phyloP scores from a whole-genome alignment of 2,329 filamentous ascomycete species.

The Thermothelomyces thermophilus region DNA sequence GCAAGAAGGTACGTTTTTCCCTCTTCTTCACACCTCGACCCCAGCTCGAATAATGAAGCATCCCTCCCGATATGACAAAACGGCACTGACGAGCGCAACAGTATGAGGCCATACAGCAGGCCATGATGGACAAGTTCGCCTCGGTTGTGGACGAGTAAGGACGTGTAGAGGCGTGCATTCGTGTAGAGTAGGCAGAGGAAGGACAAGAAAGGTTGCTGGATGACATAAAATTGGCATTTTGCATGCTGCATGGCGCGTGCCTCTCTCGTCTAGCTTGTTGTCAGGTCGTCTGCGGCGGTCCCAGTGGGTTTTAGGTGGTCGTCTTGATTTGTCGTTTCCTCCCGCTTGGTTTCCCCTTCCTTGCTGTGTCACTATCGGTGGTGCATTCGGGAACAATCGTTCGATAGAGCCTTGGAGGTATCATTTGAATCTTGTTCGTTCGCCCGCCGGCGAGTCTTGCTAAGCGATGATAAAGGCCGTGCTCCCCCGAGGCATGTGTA shows the following conservation, averaged over 20 bases:
- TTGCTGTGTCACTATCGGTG: neutral
- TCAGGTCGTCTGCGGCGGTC: neutral
- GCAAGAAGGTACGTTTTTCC: slow-evolving; percentile 66
- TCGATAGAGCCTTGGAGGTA: neutral
- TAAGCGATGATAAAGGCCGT: no score
- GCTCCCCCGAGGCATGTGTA: no score
- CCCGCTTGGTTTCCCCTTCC: neutral
- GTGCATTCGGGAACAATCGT: neutral
- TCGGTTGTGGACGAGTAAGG: slow-evolving; percentile 86
- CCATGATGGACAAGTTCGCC: slow-evolving; percentile 96
- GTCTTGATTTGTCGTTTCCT: neutral
- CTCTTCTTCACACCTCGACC: neutral
- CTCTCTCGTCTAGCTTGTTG: neutral
- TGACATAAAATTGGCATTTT: neutral
- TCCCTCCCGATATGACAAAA: no score
- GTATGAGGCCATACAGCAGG: slow-evolving; percentile 88
- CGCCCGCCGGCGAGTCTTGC: neutral
- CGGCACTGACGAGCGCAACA: slow-evolving; percentile 30
- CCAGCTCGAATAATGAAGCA: no score
- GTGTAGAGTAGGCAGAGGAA: neutral
- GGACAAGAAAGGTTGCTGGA: neutral
- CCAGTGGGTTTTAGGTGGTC: neutral
- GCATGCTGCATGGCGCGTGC: neutral
- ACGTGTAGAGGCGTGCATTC: neutral
- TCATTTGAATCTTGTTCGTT: neutral